Conservation (phyloP, 257 asterid species). For the Nicotiana tomentosiformis region DNA sequence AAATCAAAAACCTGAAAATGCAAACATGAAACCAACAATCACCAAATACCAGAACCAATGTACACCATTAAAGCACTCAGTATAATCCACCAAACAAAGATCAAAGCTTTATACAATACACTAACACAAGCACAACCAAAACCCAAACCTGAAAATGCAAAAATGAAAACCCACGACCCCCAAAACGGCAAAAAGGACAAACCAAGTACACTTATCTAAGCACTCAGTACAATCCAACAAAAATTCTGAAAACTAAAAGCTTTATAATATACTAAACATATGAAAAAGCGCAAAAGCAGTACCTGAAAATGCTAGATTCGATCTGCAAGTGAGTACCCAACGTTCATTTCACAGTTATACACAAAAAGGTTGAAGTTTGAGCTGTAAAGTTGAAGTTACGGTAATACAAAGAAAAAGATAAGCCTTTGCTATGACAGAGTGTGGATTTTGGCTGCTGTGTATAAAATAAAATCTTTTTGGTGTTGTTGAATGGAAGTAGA, state of each 20-base stretch:
- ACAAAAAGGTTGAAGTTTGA: not conserved
- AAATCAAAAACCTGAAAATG: not conserved
- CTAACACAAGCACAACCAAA: not conserved
- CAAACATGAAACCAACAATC: not conserved
- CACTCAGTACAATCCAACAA: not conserved
- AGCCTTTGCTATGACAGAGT: constrained; percentile 2
- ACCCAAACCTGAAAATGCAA: not conserved
- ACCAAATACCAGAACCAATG: not conserved
- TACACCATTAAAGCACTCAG: not conserved
- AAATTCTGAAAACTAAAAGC: not conserved
- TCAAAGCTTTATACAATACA: not conserved
- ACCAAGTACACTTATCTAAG: not conserved
- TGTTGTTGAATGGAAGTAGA: not conserved
- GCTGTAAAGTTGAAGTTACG: not conserved
- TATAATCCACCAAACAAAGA: not conserved
- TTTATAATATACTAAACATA: not conserved
- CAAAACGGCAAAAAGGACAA: not conserved
- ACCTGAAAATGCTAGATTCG: constrained; percentile 14
- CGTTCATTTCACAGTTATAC: not conserved
- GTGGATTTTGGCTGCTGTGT: not conserved
- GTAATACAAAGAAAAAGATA: not conserved
- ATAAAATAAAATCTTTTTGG: not conserved
- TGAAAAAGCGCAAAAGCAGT: not conserved
- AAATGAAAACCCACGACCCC: not conserved
- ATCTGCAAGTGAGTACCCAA: constrained; percentile 2